These are phyloP conservation scores for Eucalyptus cloeziana DNA, from an alignment of 345 rosid species.

Conservation along the genomic window DNA sequence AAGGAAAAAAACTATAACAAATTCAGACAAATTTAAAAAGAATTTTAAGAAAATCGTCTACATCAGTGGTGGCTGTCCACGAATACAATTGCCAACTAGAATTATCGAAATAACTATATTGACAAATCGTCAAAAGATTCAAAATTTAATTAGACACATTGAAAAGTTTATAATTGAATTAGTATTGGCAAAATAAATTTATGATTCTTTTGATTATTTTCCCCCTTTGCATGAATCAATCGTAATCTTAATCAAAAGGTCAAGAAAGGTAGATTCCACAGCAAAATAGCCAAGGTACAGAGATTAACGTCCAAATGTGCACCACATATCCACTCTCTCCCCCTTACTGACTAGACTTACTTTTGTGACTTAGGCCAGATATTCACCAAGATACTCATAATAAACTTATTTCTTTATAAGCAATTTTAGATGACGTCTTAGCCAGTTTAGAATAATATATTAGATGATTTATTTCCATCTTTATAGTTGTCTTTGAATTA, in stretches of 20 bases:
- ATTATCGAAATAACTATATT: too few species aligned
- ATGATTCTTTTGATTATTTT: too few species aligned
- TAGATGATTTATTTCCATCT: too few species aligned
- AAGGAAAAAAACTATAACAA: too few species aligned
- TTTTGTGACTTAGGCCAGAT: not conserved
- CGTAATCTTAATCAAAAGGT: too few species aligned
- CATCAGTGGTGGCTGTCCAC: too few species aligned
- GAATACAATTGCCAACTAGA: accelerated
- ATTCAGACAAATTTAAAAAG: too few species aligned
- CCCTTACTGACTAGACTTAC: not conserved
- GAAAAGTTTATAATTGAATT: not conserved
- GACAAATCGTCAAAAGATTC: not conserved
- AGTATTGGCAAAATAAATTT: too few species aligned
- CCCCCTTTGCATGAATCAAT: too few species aligned
- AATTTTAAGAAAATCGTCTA: too few species aligned
- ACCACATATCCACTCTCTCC: not conserved
- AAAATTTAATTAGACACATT: not conserved
- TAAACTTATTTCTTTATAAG: not conserved
- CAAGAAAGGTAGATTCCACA: too few species aligned
- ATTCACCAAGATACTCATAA: not conserved
- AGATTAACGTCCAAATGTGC: not conserved
- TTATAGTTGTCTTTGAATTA: too few species aligned
- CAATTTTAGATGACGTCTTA: not conserved
- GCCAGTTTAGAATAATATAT: not conserved
- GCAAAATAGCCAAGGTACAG: not conserved